Percentiles rank a stretch among this genome's conserved stretches.
phyloP scores from a whole-genome alignment of 169 alveolate species.

The Eimeria tenella region DNA sequence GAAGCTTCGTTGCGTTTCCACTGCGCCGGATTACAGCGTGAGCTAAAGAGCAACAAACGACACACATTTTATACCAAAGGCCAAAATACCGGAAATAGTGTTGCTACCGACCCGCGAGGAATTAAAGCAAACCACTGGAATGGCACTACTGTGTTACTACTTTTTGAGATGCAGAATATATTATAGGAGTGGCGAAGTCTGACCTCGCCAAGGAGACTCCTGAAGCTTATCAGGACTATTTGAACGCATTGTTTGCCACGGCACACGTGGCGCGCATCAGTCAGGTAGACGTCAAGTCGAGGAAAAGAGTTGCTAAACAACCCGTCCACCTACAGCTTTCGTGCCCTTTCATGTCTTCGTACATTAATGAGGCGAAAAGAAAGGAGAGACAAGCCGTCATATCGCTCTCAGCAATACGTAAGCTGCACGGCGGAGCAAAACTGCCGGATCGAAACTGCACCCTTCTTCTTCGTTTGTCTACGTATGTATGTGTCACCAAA shows the following conservation, averaged over 20 bases:
- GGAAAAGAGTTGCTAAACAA: background rate
- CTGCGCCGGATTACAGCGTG: background rate
- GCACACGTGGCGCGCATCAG: background rate
- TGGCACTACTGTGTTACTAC: no score
- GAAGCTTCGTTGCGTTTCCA: constrained; percentile 4
- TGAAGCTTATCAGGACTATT: background rate
- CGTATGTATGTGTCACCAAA: no score
- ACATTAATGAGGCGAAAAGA: background rate
- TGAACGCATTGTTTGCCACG: background rate
- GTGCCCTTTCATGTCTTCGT: constrained; percentile 3
- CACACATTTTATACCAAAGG: no score
- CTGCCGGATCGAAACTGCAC: background rate
- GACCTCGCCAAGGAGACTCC: background rate
- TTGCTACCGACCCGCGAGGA: no score
- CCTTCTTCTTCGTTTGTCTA: background rate
- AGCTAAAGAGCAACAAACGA: background rate
- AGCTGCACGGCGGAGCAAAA: background rate
- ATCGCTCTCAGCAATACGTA: background rate
- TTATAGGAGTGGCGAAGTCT: background rate
- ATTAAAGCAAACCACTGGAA: no score
- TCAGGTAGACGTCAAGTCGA: background rate
- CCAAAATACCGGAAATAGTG: no score
- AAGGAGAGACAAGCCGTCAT: background rate
- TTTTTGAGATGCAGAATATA: background rate
- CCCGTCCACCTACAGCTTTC: background rate